Base-by-base conservation (phyloP, 805 yeast genomes). In the Ogataea ganodermae region DNA sequence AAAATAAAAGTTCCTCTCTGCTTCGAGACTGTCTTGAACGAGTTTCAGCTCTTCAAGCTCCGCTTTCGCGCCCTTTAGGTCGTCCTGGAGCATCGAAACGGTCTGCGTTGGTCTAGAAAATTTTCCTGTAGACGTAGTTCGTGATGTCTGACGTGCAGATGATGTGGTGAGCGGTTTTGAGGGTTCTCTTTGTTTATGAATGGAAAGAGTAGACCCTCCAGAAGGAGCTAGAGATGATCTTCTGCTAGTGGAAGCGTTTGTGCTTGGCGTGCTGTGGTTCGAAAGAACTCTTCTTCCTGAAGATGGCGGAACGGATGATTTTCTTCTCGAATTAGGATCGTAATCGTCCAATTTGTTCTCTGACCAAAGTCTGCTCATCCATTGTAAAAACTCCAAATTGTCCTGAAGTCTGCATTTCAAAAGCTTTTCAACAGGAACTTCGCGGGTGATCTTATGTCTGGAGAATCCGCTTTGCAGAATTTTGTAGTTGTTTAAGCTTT, bases 371-470 rank as follows among this genome's bases (percentile, higher is more conserved):
- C 78, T 78, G 61, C 87, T 84, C 60, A 89, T 74, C 97, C 97
- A 94, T 69, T 94, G 99, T 53, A 91, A 71, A 59, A 94, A 86
- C 69, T 91, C 98, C 59, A 94, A 75, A 66, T 94, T 94, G 62
- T 92, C 98, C 66, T 94, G 99, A 57, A 94, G 79, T 60, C 87
- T 76, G 71, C 97, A 94, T 67, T 88, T 89, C 64, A 87, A 80
- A 50, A 94, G 74, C 52, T 78, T 76, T 49, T 89, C 96, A 23
- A 90, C 94, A 23, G 90, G 91, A 24, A 94, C 80, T 14, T 79
- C 75, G 58, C 89, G 82, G 46, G 83, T 80, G 51, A 94, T 81
- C 37, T 75, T 72, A 61, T 89, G 89, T 57, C 73, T 80, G 28
- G 79, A 75, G 61, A 94, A 89, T n/a, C 83, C 79, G 20, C 85